phyloP scores from a whole-genome alignment of 495 filamentous ascomycete species.

The Aspergillus baeticus region DNA sequence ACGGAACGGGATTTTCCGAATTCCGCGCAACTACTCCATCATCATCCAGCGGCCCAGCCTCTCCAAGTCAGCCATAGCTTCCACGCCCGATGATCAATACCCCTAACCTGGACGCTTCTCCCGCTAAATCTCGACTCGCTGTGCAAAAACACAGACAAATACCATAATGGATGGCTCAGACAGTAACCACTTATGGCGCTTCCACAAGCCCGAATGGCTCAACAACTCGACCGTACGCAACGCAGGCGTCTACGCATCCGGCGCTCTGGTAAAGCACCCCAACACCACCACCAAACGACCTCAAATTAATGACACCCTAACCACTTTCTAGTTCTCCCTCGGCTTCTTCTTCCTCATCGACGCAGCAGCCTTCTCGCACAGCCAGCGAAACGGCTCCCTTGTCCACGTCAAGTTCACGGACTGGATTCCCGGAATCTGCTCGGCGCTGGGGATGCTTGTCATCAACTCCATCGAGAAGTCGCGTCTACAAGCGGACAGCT shows the following conservation, averaged over 20 bases:
- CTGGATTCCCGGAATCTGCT: conserved; percentile 98
- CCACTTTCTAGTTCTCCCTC: conserved; percentile 78
- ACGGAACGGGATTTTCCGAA: conserved; percentile 22
- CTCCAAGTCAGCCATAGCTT: conserved; percentile 7
- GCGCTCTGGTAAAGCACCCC: conserved; percentile 70
- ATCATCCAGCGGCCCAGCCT: conserved; percentile 15
- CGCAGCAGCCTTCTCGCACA: conserved; percentile 82
- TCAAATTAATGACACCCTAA: background rate
- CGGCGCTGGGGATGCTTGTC: conserved; percentile 90
- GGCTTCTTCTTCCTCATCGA: conserved; percentile 97
- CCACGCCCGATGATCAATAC: conserved; percentile 5
- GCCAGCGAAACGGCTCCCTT: conserved; percentile 69
- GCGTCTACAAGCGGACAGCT: conserved; percentile 79
- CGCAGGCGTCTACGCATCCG: conserved; percentile 80
- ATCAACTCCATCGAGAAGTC: conserved; percentile 98
- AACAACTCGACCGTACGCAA: conserved; percentile 81
- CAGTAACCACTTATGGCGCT: conserved; percentile 69
- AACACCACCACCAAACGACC: background rate
- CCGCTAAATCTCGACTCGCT: background rate
- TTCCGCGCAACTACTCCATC: conserved; percentile 14
- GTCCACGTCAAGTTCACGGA: conserved; percentile 95
- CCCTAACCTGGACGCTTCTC: background rate
- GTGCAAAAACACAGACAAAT: too few relatives aligned
- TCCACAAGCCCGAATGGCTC: conserved; percentile 81
- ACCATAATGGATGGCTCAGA: conserved; percentile 47